Conservation (phyloP, 1,139 yeast species). For the Yamadazyma jaroonii region DNA sequence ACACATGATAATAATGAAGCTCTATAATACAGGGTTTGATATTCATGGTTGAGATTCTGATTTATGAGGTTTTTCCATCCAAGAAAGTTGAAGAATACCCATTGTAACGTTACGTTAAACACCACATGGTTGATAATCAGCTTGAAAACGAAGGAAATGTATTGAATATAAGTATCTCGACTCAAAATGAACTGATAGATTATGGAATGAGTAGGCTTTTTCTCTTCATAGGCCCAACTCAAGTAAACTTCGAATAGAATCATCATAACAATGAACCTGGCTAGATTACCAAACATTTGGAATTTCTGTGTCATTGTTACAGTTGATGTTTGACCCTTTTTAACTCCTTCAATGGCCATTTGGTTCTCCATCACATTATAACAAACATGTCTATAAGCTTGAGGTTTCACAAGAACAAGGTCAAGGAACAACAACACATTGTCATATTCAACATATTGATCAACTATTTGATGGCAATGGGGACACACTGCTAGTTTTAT, state of each 20-base stretch:
- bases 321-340: neutral
- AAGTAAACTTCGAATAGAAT: constrained; percentile 87
- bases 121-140: constrained; percentile 58
- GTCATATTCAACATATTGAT: constrained; percentile 90
- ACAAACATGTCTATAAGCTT: constrained; percentile 86
- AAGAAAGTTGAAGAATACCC: constrained; percentile 28
- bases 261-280: constrained; percentile 59
- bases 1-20: constrained; percentile 62
- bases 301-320: neutral
- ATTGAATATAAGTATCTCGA: constrained; percentile 56
- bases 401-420: constrained; percentile 75
- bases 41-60: constrained; percentile 15
- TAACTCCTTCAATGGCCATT: constrained; percentile 15
- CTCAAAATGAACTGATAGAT: constrained; percentile 33
- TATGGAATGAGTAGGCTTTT: constrained; percentile 31
- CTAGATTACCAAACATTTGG: constrained; percentile 16
- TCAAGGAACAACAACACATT: constrained; percentile 81
- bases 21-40: constrained; percentile 23
- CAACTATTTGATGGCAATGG: constrained; percentile 72
- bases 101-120: constrained; percentile 51
- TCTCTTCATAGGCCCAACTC: constrained; percentile 90
- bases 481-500: constrained; percentile 79
- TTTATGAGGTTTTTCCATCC: constrained; percentile 30
- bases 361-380: constrained; percentile 59
- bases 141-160: constrained; percentile 59